Percentiles rank a stretch among this genome's conserved stretches.
Evolutionary conservation across 2,329 filamentous ascomycete species (phyloP).

Genomic region (Exserohilum rostratum): DNA sequence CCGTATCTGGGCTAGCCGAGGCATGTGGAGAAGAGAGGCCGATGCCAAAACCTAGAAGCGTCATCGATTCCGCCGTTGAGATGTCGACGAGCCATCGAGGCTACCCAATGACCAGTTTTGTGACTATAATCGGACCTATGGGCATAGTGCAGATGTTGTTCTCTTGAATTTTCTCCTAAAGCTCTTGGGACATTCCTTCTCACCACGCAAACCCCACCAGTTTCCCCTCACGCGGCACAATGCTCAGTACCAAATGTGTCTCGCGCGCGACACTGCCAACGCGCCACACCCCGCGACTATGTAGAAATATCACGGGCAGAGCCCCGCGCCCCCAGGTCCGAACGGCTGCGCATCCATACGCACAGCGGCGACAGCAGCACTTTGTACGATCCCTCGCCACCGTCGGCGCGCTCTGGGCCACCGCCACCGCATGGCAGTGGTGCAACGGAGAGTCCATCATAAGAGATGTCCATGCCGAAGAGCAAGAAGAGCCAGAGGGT

Average conservation of each 20-base stretch:
- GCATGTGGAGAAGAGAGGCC: slow-evolving; percentile 7
- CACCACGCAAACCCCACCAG: not conserved
- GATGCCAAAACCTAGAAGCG: slow-evolving; percentile 12
- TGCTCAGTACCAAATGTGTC: slow-evolving; percentile 41
- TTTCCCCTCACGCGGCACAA: slow-evolving; percentile 24
- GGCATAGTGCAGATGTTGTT: slow-evolving; percentile 17
- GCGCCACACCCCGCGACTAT: slow-evolving; percentile 30
- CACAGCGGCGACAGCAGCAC: slow-evolving; percentile 54
- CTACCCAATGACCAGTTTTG: slow-evolving; percentile 19
- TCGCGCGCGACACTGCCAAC: slow-evolving; percentile 37
- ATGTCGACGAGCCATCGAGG: slow-evolving; percentile 17
- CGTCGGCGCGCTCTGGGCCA: slow-evolving; percentile 51
- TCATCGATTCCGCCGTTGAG: slow-evolving; percentile 16
- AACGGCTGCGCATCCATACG: slow-evolving; percentile 46
- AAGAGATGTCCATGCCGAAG: slow-evolving; percentile 56
- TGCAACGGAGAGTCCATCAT: slow-evolving; percentile 50
- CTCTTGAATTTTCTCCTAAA: slow-evolving; percentile 15
- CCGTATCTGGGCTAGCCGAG: not conserved
- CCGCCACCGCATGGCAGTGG: slow-evolving; percentile 54
- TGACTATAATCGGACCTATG: slow-evolving; percentile 10
- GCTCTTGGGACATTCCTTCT: slow-evolving; percentile 5
- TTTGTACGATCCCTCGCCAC: slow-evolving; percentile 53
- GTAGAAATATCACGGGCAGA: slow-evolving; percentile 34
- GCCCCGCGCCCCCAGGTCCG: slow-evolving; percentile 27
- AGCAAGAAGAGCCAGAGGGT: slow-evolving; percentile 55